phyloP scores from a whole-genome alignment of 2,329 filamentous ascomycete genomes.

The Lojkania enalia region DNA sequence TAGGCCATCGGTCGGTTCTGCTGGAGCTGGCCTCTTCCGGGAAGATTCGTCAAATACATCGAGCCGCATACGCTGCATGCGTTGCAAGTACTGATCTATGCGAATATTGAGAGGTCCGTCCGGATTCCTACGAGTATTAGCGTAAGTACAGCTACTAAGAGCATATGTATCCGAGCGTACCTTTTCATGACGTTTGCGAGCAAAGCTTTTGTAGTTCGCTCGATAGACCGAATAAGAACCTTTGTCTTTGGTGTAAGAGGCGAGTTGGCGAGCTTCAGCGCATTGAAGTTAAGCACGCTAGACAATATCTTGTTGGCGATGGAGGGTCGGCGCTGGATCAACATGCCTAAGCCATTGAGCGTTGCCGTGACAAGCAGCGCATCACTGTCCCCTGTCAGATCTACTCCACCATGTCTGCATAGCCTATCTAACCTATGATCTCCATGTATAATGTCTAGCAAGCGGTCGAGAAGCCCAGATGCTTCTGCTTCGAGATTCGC shows the following conservation, averaged over 20 bases:
- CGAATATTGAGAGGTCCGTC: conserved; percentile 73
- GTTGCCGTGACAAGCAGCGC: conserved; percentile 87
- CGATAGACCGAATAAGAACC: conserved; percentile 89
- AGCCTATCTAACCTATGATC: conserved; percentile 70
- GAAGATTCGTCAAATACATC: conserved; percentile 79
- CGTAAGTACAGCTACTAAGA: conserved; percentile 3
- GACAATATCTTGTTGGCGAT: conserved; percentile 85
- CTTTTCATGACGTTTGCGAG: conserved; percentile 81
- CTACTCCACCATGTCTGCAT: conserved; percentile 10
- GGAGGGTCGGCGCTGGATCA: conserved; percentile 79
- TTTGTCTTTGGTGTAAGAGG: conserved; percentile 77
- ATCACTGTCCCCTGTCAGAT: conserved; percentile 63
- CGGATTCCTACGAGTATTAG: conserved; percentile 64
- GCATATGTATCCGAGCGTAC: conserved; percentile 49
- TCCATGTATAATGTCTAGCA: conserved; percentile 84
- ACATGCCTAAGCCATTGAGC: conserved; percentile 80
- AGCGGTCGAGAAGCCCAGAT: conserved; percentile 83
- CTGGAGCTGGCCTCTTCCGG: conserved; percentile 74
- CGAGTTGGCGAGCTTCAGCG: conserved; percentile 75
- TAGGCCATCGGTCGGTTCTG: conserved; percentile 70
- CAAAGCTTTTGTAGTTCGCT: conserved; percentile 84
- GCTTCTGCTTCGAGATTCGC: conserved; percentile 89
- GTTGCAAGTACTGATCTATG: conserved; percentile 86
- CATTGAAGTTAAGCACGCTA: conserved; percentile 88
- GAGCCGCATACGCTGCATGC: conserved; percentile 74